Evolutionary conservation across 31 red algal species (phyloP).

Genomic region (Porphyra umbilicalis): DNA sequence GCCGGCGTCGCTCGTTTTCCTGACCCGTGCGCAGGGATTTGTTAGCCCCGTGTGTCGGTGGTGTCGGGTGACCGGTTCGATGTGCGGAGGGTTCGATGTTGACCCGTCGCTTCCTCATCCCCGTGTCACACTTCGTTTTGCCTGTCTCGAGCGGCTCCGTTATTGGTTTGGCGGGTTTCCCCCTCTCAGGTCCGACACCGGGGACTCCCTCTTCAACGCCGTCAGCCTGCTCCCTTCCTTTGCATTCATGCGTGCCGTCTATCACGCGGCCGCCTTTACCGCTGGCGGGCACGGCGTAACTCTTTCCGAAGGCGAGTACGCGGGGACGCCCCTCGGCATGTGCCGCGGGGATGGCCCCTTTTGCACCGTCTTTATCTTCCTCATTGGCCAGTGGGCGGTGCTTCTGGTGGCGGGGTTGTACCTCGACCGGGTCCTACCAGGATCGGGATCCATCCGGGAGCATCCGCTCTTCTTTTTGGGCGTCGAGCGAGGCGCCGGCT

Average conservation of each 20-base stretch:
- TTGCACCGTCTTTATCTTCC: conserved; percentile 55
- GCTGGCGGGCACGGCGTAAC: conserved; percentile 45
- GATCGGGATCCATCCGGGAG: conserved; percentile 21
- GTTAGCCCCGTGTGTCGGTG: too few relatives aligned
- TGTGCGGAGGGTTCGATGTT: too few relatives aligned
- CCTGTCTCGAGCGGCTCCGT: too few relatives aligned
- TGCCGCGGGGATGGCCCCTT: conserved; percentile 52
- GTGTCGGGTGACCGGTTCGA: too few relatives aligned
- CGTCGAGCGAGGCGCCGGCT: conserved; percentile 13
- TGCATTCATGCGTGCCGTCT: conserved; percentile 68
- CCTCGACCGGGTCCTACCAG: conserved; percentile 71
- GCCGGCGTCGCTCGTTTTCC: too few relatives aligned
- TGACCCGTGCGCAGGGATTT: too few relatives aligned
- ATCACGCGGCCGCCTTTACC: conserved; percentile 71
- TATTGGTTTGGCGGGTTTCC: too few relatives aligned
- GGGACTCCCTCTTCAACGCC: conserved; percentile 39
- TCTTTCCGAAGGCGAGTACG: conserved; percentile 17
- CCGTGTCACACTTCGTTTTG: too few relatives aligned
- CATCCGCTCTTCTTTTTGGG: conserved; percentile 79
- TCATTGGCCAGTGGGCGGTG: conserved; percentile 47
- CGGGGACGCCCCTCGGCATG: conserved; percentile 56
- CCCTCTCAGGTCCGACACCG: conserved; percentile 3
- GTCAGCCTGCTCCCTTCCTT: conserved; percentile 85
- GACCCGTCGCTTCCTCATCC: too few relatives aligned
- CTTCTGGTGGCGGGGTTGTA: conserved; percentile 51